Conservation (phyloP, 148 eudicot species). For the Suaeda aralocaspica region DNA sequence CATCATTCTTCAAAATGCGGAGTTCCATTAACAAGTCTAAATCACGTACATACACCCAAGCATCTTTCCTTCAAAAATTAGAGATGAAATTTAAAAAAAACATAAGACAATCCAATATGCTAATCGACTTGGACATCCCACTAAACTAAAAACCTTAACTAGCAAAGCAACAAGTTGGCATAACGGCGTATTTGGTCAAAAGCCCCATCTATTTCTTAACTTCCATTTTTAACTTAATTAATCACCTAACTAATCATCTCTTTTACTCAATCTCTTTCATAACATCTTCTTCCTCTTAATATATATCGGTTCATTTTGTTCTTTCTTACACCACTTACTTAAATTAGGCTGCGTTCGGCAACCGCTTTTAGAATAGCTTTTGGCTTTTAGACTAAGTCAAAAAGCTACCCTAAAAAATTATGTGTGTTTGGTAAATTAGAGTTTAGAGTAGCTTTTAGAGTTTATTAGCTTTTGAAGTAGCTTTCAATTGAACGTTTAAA, state of each 20-base stretch:
- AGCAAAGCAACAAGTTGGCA: too few relatives aligned
- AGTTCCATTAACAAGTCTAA: not conserved
- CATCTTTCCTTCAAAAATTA: not conserved
- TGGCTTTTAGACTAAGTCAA: too few relatives aligned
- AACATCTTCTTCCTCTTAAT: not conserved
- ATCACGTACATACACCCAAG: not conserved
- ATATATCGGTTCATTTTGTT: constrained; percentile 5
- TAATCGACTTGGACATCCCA: constrained; percentile 6
- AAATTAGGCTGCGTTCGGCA: not conserved
- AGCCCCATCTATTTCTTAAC: constrained; percentile 12
- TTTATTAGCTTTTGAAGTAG: too few relatives aligned
- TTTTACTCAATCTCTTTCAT: not conserved
- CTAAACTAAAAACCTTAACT: not conserved
- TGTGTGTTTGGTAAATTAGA: too few relatives aligned
- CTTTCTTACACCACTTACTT: constrained; percentile 13
- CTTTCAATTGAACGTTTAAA: too few relatives aligned
- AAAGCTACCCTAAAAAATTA: too few relatives aligned
- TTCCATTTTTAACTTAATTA: constrained; percentile 6
- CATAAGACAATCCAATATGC: not conserved
- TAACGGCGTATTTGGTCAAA: constrained; percentile 12
- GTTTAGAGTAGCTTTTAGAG: too few relatives aligned
- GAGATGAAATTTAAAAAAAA: not conserved
- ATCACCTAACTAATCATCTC: constrained; percentile 19
- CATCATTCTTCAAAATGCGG: not conserved
- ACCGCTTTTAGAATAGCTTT: too few relatives aligned